Evolutionary conservation across 768 basidiomycete genomes (phyloP).

Genomic region (Termitomyces sp.): DNA sequence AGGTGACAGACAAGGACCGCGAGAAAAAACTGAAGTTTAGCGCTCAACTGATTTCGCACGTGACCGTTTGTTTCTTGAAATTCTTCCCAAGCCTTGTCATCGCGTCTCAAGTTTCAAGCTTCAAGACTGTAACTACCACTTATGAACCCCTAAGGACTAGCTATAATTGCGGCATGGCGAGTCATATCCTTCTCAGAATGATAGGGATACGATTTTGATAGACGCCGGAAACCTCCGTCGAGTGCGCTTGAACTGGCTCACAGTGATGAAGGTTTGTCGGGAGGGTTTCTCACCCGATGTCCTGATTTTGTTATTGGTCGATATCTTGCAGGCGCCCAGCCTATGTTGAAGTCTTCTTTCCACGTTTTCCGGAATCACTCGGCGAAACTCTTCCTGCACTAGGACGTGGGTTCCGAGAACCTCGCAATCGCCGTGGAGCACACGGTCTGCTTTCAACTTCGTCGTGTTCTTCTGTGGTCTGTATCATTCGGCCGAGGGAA

Average conservation of each 20-base stretch:
- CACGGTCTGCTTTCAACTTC: background rate
- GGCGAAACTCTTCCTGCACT: slow-evolving; percentile 4
- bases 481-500: slow-evolving; percentile 1
- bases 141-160: background rate
- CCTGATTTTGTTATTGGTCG: background rate
- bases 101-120: background rate
- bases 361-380: background rate
- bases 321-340: background rate
- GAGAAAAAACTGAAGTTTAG: background rate
- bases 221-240: slow-evolving; percentile 4
- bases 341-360: background rate
- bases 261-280: background rate
- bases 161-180: background rate
- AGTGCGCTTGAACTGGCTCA: slow-evolving; percentile 13
- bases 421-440: slow-evolving; percentile 10
- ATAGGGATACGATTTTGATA: background rate
- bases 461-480: background rate
- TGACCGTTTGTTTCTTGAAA: too few relatives aligned
- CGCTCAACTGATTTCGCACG: too few relatives aligned
- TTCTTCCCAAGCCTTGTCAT: background rate
- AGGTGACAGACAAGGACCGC: too few relatives aligned
- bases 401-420: slow-evolving; percentile 8
- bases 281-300: slow-evolving; percentile 10
- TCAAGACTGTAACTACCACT: background rate
- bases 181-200: background rate